Evolutionary conservation across 164 flowering plant genomes (phyloP).

Genomic region (Magnolia sinica): DNA sequence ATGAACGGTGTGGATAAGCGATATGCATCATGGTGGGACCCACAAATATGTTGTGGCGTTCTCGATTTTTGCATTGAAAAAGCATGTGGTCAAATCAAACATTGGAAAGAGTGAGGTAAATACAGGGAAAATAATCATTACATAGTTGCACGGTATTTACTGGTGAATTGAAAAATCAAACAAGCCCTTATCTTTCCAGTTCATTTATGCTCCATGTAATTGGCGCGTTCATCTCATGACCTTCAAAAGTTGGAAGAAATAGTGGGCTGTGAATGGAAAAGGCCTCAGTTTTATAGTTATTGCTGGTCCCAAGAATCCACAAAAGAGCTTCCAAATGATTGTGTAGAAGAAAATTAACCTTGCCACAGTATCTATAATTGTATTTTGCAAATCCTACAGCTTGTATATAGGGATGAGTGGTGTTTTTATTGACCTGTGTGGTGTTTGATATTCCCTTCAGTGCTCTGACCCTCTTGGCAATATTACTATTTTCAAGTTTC

Average conservation of each 20-base stretch:
- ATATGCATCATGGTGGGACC: no score
- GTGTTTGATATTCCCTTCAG: neutral
- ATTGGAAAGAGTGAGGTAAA: no score
- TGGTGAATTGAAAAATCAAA: no score
- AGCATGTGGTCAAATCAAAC: no score
- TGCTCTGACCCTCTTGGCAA: neutral
- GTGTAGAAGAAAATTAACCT: neutral
- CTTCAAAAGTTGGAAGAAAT: neutral
- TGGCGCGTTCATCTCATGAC: neutral
- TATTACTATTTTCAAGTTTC: conserved; percentile 5
- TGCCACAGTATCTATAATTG: neutral
- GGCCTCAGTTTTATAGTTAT: neutral
- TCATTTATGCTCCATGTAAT: no score
- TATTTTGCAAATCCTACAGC: neutral
- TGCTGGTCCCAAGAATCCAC: neutral
- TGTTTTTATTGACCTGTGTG: neutral
- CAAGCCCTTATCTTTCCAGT: no score
- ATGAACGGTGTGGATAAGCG: no score
- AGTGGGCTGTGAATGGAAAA: neutral
- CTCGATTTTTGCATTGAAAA: no score
- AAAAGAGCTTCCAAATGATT: neutral
- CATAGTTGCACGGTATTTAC: no score
- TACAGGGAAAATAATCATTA: no score
- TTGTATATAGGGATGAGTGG: neutral
- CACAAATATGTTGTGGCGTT: no score